These are phyloP conservation scores for Vachellia pachyceras DNA, from an alignment of 306 rosid genomes.

Conservation along the genomic window DNA sequence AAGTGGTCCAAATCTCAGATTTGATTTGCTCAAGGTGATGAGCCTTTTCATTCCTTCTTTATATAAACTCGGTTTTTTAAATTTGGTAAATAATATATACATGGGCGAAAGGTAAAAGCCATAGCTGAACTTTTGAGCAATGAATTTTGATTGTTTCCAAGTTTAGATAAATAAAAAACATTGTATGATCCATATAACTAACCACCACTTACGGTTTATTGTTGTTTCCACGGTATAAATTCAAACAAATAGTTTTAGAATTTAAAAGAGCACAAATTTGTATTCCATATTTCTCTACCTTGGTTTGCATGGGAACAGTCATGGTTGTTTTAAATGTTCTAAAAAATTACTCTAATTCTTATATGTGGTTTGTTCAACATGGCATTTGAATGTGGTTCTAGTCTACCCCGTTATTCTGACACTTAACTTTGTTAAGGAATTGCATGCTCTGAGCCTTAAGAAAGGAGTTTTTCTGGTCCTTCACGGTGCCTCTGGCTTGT, in stretches of 20 bases:
- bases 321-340: background rate
- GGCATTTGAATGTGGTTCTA: slow-evolving; percentile 2
- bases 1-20: slow-evolving; percentile 86
- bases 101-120: background rate
- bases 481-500: slow-evolving; percentile 95
- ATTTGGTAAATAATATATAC: background rate
- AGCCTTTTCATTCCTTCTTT: slow-evolving; percentile 14
- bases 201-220: too few species aligned
- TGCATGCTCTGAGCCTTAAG: slow-evolving; percentile 65
- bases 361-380: background rate
- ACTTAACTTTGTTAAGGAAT: slow-evolving; percentile 54
- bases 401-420: slow-evolving; percentile 37
- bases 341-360: background rate
- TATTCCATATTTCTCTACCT: background rate
- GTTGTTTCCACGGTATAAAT: background rate
- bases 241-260: background rate
- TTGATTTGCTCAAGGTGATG: slow-evolving; percentile 91
- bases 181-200: too few species aligned
- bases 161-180: too few species aligned
- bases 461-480: slow-evolving; percentile 80
- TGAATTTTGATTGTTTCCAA: background rate
- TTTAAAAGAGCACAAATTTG: background rate
- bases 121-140: slow-evolving; percentile 13
- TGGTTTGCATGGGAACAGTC: background rate
- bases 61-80: background rate